Evolutionary conservation across 2,329 filamentous ascomycete genomes (phyloP).

Genomic region (Botryotinia globosa): DNA sequence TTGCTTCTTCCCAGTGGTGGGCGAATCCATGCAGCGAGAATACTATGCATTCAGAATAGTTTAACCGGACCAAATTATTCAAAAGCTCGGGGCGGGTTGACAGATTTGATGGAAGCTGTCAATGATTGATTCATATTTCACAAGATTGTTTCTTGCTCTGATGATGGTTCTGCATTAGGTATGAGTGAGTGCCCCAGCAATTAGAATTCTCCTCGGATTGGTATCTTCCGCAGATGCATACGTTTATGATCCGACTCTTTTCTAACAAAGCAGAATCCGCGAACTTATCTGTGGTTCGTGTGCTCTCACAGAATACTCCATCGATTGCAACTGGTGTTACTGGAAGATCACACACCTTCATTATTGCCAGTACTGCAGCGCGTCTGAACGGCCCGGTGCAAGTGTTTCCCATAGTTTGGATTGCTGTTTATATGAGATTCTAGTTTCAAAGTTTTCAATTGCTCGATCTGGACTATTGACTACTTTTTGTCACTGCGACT

Average conservation of each 20-base stretch:
- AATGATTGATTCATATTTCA: not conserved
- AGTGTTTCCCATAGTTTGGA: no score
- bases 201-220: not conserved
- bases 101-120: not conserved
- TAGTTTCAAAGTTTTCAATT: no score
- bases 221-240: not conserved
- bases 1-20: not conserved
- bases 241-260: not conserved
- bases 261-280: not conserved
- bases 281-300: not conserved
- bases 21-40: not conserved
- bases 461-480: no score
- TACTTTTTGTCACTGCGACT: no score
- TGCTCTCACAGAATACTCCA: not conserved
- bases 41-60: not conserved
- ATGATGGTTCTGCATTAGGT: not conserved
- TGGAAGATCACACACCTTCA: no score
- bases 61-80: not conserved
- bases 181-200: not conserved
- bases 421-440: no score
- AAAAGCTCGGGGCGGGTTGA: not conserved
- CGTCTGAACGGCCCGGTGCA: not conserved
- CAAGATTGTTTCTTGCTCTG: not conserved
- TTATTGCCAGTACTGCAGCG: not conserved
- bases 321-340: not conserved